Evolutionary conservation across 192 early-diverging fungal species (phyloP).

Genomic region (Linnemannia elongata): DNA sequence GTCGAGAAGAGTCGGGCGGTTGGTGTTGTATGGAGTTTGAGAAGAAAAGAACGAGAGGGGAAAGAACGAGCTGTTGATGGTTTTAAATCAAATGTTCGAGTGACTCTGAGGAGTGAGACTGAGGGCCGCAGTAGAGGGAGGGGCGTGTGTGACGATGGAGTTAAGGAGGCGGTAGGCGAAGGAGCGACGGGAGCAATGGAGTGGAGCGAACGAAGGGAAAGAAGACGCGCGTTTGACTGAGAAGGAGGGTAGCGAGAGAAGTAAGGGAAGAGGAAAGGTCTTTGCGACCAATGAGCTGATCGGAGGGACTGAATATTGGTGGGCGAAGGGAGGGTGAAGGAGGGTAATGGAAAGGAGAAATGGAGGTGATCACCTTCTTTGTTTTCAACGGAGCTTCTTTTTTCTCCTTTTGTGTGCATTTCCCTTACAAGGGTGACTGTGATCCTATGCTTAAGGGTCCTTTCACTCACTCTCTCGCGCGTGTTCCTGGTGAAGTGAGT

Average conservation of each 20-base stretch:
- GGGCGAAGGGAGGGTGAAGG: constrained; percentile 5
- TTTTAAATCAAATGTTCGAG: neutral
- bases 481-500: neutral
- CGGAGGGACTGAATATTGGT: constrained; percentile 46
- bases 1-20: constrained; percentile 42
- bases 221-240: neutral
- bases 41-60: neutral
- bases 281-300: constrained; percentile 28
- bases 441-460: neutral
- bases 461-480: neutral
- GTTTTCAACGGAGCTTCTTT: neutral
- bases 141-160: neutral
- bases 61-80: neutral
- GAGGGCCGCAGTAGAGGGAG: constrained; percentile 6
- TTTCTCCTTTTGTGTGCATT: neutral
- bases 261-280: constrained; percentile 18
- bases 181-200: neutral
- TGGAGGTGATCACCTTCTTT: neutral
- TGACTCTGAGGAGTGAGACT: neutral
- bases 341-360: neutral
- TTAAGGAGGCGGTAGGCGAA: neutral
- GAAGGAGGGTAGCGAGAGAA: neutral
- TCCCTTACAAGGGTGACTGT: neutral
- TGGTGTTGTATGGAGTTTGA: neutral
- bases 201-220: neutral